Percentiles rank a stretch among this genome's conserved stretches.
Conservation (phyloP, 345 rosid species). For the Bruguiera parviflora region DNA sequence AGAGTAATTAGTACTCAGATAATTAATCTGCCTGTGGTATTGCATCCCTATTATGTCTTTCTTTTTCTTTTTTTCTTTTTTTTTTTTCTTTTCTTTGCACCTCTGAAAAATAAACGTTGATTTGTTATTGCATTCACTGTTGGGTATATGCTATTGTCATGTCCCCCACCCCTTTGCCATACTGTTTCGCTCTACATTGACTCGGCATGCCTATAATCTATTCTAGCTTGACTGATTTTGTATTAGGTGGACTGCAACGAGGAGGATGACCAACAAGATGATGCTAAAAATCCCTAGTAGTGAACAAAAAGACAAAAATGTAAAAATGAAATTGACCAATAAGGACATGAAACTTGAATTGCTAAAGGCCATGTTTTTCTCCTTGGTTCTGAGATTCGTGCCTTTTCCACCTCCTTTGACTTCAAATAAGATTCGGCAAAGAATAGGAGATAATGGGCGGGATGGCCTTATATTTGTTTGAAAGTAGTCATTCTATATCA, state of each 20-base stretch:
- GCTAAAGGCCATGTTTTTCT: conserved; percentile 16
- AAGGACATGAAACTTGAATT: conserved; percentile 16
- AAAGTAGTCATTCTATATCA: no score
- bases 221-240: conserved; percentile 12
- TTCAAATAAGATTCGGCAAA: conserved; percentile 1
- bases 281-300: background rate
- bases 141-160: background rate
- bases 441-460: conserved; percentile 6
- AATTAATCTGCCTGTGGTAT: no score
- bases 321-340: conserved; percentile 5
- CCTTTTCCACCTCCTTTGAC: conserved; percentile 10
- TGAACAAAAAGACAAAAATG: background rate
- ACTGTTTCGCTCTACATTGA: conserved; percentile 14
- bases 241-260: conserved; percentile 9
- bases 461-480: conserved; percentile 11
- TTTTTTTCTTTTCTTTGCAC: no score
- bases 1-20: no score
- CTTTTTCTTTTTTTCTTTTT: no score
- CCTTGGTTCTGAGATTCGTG: background rate
- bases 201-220: conserved; percentile 11
- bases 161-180: background rate
- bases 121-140: background rate
- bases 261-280: conserved; percentile 11
- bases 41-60: background rate
- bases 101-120: no score